A percentile compares a stretch with the other conserved stretches of the same genome.
These are phyloP conservation scores for Tritrichomonas musculus DNA, from an alignment of 208 protist genomes.

Conservation along the genomic window DNA sequence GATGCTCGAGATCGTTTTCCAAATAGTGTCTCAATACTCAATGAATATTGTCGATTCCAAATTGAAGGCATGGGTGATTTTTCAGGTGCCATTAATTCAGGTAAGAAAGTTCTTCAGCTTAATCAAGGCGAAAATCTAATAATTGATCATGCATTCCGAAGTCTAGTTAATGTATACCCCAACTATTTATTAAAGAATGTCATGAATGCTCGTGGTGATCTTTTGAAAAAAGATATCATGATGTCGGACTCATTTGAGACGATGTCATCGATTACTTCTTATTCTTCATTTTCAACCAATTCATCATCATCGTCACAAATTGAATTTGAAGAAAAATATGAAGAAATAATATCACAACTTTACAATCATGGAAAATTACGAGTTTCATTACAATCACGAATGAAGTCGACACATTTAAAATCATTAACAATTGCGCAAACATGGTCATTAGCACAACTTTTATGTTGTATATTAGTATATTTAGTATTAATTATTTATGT, in stretches of 20 bases:
- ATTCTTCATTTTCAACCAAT: background rate
- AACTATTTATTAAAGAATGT: background rate
- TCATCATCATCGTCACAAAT: background rate
- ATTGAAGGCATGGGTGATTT: background rate
- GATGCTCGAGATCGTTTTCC: background rate
- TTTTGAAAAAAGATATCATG: background rate
- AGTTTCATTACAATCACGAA: no score
- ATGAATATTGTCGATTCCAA: background rate
- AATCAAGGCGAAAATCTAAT: background rate
- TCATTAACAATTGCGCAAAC: no score
- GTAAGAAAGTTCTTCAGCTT: background rate
- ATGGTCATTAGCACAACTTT: no score
- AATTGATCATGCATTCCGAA: background rate
- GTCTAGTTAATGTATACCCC: background rate
- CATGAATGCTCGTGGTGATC: background rate
- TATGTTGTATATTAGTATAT: no score
- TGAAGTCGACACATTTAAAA: no score
- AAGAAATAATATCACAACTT: no score
- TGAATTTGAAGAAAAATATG: no score
- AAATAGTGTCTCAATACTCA: background rate
- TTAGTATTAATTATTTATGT: no score
- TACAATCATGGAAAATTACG: no score
- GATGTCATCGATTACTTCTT: background rate
- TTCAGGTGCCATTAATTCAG: background rate
- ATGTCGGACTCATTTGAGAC: background rate